Evolutionary conservation across 805 yeast genomes (phyloP), one percentile per base, ranked within the genome.

Genomic region (Starmera pachycereana): DNA sequence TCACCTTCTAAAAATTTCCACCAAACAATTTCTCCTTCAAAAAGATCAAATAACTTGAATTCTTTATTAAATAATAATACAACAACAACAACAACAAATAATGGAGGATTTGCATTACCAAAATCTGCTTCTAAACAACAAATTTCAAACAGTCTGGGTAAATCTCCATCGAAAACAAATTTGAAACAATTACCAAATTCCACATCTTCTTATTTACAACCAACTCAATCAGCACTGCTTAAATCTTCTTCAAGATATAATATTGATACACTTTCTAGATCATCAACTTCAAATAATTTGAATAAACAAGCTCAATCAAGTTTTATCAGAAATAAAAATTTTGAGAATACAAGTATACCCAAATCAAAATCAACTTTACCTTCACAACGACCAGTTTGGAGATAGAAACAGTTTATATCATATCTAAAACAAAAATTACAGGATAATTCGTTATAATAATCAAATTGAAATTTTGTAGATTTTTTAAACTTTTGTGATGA

Each of bases 261-360:
- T 29, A 42, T 36, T 19, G 16, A 38, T 11, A 32, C 37, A 2
- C 29, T 40, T 11, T 44, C 54, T 7, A 43, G 47, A 28, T 51
- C 55, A 1, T 28, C 50, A 16, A 48, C 55, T 4, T 22, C 48
- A 14, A 41, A 37, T 16, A 50, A 44, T 37, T 14, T 51, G 25
- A 40, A 7, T 22, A 22, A 22, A 22, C 25, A 22, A 6, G 25
- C 4, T 22, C 25, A 22, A 6, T 22, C 25, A 6, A 22, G 7
- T 22, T 22, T 22, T 7, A 22, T 7, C 4, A 22, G 7, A 22
- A 6, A 6, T 22, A 22, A 22, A 22, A 22, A 22, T 22, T 6
- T 22, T 22, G 25, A 7, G 4, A 7, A 4, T 22, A 22, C 7
- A 22, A 22, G 25, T 22, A 22, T 22, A 22, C 25, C 25, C 25